Conservation (phyloP, 192 early-diverging fungal genomes). For the Funneliformis geosporum region DNA sequence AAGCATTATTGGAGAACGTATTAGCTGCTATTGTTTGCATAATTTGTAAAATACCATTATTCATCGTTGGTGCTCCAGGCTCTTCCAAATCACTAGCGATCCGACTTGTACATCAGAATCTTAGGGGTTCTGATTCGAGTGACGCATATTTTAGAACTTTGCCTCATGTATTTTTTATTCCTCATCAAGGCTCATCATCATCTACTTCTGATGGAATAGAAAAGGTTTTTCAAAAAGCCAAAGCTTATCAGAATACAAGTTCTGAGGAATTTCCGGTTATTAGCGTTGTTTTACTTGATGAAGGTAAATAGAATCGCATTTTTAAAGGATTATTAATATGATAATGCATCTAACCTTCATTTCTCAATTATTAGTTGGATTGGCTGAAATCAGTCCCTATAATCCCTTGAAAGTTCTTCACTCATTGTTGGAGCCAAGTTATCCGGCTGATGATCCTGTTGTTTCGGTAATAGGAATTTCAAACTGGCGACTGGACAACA, state of each 20-base stretch:
- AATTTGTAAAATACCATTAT: slow-evolving; percentile 17
- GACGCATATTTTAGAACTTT: slow-evolving; percentile 31
- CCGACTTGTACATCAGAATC: slow-evolving; percentile 30
- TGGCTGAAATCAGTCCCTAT: slow-evolving; percentile 19
- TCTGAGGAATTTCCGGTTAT: slow-evolving; percentile 27
- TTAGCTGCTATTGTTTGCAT: slow-evolving; percentile 27
- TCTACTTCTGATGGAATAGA: slow-evolving; percentile 38
- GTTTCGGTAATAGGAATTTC: slow-evolving; percentile 32
- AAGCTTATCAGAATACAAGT: slow-evolving; percentile 26
- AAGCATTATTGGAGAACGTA: slow-evolving; percentile 34
- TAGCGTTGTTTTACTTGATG: slow-evolving; percentile 37
- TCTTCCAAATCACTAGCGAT: slow-evolving; percentile 35
- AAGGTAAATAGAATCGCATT: slow-evolving; percentile 1
- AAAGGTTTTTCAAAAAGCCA: slow-evolving; percentile 35
- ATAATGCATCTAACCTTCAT: not conserved
- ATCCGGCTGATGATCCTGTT: slow-evolving; percentile 12
- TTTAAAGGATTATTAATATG: not conserved
- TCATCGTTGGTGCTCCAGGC: slow-evolving; percentile 30
- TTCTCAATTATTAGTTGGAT: slow-evolving; percentile 13
- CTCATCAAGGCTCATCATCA: slow-evolving; percentile 37
- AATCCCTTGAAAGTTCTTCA: slow-evolving; percentile 32
- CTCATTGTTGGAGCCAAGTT: slow-evolving; percentile 19
- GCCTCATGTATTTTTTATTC: slow-evolving; percentile 31
- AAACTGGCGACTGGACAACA: slow-evolving; percentile 34
- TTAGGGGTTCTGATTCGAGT: slow-evolving; percentile 30